Percentiles rank a stretch among this genome's conserved stretches.
Evolutionary conservation across 176 grass and related monocot genomes (phyloP).

Genomic region (Bonia amplexicaulis): DNA sequence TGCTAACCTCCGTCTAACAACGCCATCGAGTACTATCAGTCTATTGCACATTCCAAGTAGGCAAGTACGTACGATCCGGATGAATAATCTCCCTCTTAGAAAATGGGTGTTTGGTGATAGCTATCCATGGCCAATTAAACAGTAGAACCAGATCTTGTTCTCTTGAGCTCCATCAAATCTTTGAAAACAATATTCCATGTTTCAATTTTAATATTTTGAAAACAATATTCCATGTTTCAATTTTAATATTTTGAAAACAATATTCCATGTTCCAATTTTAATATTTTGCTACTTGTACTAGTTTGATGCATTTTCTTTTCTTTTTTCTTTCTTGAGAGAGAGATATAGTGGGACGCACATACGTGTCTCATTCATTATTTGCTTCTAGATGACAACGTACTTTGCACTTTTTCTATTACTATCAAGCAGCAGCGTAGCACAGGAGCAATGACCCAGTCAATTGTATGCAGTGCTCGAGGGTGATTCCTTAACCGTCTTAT

Average conservation of each 20-base stretch:
- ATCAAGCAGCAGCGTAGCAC: too few species aligned
- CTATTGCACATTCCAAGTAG: background rate
- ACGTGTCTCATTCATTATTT: background rate
- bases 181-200: background rate
- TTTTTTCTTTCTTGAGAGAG: background rate
- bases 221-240: background rate
- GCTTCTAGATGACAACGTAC: background rate
- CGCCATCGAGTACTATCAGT: too few species aligned
- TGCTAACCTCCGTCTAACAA: background rate
- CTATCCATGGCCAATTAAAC: background rate
- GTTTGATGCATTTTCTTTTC: background rate
- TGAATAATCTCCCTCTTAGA: background rate
- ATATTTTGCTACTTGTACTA: background rate
- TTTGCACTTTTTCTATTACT: background rate
- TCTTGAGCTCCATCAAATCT: background rate
- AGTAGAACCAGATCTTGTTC: background rate
- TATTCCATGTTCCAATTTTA: background rate
- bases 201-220: background rate
- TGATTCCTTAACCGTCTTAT: background rate
- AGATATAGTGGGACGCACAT: background rate
- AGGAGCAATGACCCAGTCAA: background rate
- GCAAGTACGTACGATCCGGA: background rate
- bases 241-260: background rate
- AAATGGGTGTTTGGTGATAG: background rate
- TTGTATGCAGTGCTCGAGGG: background rate